Conservation (phyloP, 176 grass and related monocot species). For the Avena eriantha region DNA sequence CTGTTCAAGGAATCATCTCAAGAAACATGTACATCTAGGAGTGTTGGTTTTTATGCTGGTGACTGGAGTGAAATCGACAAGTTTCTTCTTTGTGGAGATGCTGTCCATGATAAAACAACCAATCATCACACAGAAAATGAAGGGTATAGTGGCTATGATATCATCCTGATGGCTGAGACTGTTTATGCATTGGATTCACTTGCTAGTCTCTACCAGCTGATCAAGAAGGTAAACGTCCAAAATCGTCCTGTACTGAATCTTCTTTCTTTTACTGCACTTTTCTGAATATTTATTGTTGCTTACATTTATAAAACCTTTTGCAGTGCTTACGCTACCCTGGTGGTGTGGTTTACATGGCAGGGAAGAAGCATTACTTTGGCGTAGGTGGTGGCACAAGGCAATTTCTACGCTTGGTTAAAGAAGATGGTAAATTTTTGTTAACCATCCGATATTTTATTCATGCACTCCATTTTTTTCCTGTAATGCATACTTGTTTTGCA, state of each 20-base stretch:
- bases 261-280: slow-evolving; percentile 7
- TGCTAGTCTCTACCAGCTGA: slow-evolving; percentile 65
- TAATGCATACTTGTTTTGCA: slow-evolving; percentile 17
- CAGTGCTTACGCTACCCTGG: slow-evolving; percentile 57
- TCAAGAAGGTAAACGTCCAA: slow-evolving; percentile 70
- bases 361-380: slow-evolving; percentile 97
- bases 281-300: slow-evolving; percentile 2
- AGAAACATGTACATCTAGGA: slow-evolving; percentile 28
- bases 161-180: slow-evolving; percentile 98
- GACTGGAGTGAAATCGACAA: slow-evolving; percentile 91
- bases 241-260: slow-evolving; percentile 15
- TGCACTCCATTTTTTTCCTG: neutral
- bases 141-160: slow-evolving; percentile 62
- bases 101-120: slow-evolving; percentile 52
- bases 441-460: slow-evolving; percentile 30
- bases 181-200: slow-evolving; percentile 82
- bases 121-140: slow-evolving; percentile 28
- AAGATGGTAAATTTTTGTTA: slow-evolving; percentile 75
- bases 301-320: slow-evolving; percentile 40
- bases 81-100: slow-evolving; percentile 56
- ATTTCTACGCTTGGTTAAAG: slow-evolving; percentile 82
- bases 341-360: slow-evolving; percentile 86
- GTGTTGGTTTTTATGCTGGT: slow-evolving; percentile 86
- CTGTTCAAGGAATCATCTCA: slow-evolving; percentile 56
- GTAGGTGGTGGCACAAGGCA: slow-evolving; percentile 96